phyloP scores from a whole-genome alignment of 768 basidiomycete species.

The Mycena galericulata region DNA sequence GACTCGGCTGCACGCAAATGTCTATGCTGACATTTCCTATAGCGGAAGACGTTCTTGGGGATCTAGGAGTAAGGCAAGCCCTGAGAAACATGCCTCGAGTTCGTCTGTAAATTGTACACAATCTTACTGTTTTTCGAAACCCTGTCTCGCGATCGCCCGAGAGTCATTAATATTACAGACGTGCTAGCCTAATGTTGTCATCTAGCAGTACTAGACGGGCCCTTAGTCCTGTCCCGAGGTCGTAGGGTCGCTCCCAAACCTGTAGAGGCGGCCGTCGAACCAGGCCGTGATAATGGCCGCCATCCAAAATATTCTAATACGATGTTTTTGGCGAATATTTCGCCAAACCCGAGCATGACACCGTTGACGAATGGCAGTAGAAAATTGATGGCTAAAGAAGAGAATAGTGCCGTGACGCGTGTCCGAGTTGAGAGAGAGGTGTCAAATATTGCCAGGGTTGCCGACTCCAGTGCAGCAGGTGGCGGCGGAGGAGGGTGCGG shows the following conservation, averaged over 20 bases:
- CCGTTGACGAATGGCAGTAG: conserved; percentile 92
- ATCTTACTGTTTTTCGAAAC: background rate
- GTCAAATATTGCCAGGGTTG: conserved; percentile 80
- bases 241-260: conserved; percentile 42
- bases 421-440: conserved; percentile 72
- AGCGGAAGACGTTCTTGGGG: conserved; percentile 87
- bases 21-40: conserved; percentile 22
- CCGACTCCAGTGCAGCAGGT: conserved; percentile 48
- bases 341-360: conserved; percentile 96
- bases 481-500: conserved; percentile 42
- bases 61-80: conserved; percentile 86
- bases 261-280: conserved; percentile 52
- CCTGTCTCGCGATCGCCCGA: background rate
- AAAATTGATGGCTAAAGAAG: conserved; percentile 86
- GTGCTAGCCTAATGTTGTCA: conserved; percentile 6
- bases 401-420: conserved; percentile 74
- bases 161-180: conserved; percentile 15
- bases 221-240: conserved; percentile 16
- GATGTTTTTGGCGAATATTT: conserved; percentile 90
- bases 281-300: conserved; percentile 48
- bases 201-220: conserved; percentile 9
- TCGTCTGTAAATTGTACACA: conserved; percentile 56
- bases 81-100: conserved; percentile 81
- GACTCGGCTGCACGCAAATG: background rate
- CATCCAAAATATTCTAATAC: conserved; percentile 67